Evolutionary conservation across 2,329 filamentous ascomycete species (phyloP).

Genomic region (Neocucurbitaria cava): DNA sequence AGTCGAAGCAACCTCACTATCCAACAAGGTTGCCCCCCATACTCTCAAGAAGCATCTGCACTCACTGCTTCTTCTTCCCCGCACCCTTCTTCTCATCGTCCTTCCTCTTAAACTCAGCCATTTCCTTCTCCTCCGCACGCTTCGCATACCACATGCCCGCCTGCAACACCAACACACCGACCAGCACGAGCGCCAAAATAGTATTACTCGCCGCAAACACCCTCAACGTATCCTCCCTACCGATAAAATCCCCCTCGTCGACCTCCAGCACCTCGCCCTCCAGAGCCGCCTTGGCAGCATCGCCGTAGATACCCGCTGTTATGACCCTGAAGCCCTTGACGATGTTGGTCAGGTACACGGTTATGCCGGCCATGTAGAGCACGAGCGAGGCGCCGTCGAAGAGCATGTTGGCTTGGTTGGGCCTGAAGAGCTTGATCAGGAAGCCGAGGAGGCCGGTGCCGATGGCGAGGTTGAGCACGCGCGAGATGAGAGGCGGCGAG

Average conservation of each 20-base stretch:
- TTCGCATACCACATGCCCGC: conserved; percentile 99
- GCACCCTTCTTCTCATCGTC: conserved; percentile 40
- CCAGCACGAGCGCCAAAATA: conserved; percentile 88
- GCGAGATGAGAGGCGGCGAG: conserved; percentile 88
- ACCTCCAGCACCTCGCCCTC: conserved; percentile 35
- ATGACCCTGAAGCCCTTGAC: conserved; percentile 91
- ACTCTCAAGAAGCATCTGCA: background rate
- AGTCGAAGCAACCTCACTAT: background rate
- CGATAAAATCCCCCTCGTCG: conserved; percentile 69
- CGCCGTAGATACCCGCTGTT: conserved; percentile 72
- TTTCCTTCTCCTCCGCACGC: conserved; percentile 85
- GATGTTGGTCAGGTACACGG: conserved; percentile 95
- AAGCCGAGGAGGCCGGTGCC: conserved; percentile 86
- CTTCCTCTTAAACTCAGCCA: conserved; percentile 66
- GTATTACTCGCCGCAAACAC: conserved; percentile 95
- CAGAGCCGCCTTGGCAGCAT: conserved; percentile 41
- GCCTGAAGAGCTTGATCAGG: conserved; percentile 92
- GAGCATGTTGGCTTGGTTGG: conserved; percentile 91
- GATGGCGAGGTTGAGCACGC: conserved; percentile 93
- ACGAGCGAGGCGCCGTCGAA: conserved; percentile 81
- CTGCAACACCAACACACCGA: conserved; percentile 91
- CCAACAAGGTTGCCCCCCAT: background rate
- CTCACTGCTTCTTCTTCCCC: conserved; percentile 46
- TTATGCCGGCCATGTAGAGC: conserved; percentile 82
- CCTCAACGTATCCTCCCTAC: conserved; percentile 86